Conservation (phyloP, 2,329 filamentous ascomycete species). For the Zymoseptoria pseudotritici region DNA sequence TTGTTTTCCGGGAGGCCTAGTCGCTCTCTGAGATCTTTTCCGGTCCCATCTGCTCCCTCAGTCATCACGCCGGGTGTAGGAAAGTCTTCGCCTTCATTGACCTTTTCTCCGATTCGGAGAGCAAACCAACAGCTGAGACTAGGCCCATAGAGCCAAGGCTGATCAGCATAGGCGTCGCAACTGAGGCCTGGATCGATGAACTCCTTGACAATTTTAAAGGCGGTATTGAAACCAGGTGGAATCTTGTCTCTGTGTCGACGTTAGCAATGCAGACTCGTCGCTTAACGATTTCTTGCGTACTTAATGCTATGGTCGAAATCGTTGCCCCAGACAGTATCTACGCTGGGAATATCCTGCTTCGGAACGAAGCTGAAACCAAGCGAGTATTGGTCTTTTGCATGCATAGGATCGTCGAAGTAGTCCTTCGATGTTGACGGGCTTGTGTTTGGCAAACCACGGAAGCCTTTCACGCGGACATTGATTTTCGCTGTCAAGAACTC, state of each 20-base stretch:
- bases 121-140: slow-evolving; percentile 34
- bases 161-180: slow-evolving; percentile 80
- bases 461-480: slow-evolving; percentile 66
- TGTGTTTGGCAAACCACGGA: slow-evolving; percentile 55
- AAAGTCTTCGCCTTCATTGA: slow-evolving; percentile 18
- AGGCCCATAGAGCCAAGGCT: slow-evolving; percentile 78
- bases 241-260: slow-evolving; percentile 50
- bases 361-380: slow-evolving; percentile 73
- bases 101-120: slow-evolving; percentile 24
- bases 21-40: slow-evolving; percentile 23
- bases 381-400: slow-evolving; percentile 73
- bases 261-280: neutral
- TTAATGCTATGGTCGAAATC: slow-evolving; percentile 84
- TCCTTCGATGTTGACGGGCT: slow-evolving; percentile 57
- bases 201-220: slow-evolving; percentile 78
- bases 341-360: slow-evolving; percentile 54
- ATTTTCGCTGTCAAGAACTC: slow-evolving; percentile 60
- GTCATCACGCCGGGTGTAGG: slow-evolving; percentile 27
- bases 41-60: slow-evolving; percentile 36
- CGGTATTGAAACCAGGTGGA: slow-evolving; percentile 77
- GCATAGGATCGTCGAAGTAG: slow-evolving; percentile 68
- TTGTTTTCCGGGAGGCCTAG: slow-evolving; percentile 32
- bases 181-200: slow-evolving; percentile 84
- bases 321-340: slow-evolving; percentile 82
- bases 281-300: neutral